Conservation (phyloP, 306 rosid species). For the Sophora flavescens region DNA sequence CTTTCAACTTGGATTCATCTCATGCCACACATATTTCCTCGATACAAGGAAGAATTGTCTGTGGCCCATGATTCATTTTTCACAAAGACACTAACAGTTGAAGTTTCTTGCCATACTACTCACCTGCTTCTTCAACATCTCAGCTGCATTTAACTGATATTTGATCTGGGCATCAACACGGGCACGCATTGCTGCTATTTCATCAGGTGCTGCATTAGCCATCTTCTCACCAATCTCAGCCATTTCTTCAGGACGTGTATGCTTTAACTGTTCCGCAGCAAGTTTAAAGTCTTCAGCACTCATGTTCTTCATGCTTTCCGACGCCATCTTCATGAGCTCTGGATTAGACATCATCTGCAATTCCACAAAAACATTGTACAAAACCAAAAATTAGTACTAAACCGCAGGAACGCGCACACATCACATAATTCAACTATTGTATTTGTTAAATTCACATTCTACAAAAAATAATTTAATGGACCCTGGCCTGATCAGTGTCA, state of each 20-base stretch:
- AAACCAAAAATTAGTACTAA: neutral
- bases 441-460: neutral
- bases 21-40: neutral
- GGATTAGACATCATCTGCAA: conserved; percentile 97
- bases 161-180: conserved; percentile 72
- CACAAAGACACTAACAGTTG: neutral
- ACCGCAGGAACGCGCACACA: neutral
- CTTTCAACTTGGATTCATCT: conserved; percentile 28
- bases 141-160: conserved; percentile 81
- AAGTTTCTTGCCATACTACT: conserved; percentile 6
- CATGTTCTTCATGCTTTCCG: conserved; percentile 94
- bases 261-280: conserved; percentile 92
- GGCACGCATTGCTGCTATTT: conserved; percentile 76
- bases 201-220: conserved; percentile 87
- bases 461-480: neutral
- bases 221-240: conserved; percentile 93
- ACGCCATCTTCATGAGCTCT: conserved; percentile 88
- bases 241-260: conserved; percentile 91
- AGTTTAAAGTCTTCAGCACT: conserved; percentile 76
- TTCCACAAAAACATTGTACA: neutral
- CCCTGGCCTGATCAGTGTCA: neutral
- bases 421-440: neutral
- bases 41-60: neutral
- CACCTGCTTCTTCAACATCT: conserved; percentile 90
- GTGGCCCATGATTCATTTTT: conserved; percentile 12